A percentile compares a stretch with the other conserved stretches of the same genome.
phyloP scores from a whole-genome alignment of 768 basidiomycete genomes.

The Lyophyllum shimeji region DNA sequence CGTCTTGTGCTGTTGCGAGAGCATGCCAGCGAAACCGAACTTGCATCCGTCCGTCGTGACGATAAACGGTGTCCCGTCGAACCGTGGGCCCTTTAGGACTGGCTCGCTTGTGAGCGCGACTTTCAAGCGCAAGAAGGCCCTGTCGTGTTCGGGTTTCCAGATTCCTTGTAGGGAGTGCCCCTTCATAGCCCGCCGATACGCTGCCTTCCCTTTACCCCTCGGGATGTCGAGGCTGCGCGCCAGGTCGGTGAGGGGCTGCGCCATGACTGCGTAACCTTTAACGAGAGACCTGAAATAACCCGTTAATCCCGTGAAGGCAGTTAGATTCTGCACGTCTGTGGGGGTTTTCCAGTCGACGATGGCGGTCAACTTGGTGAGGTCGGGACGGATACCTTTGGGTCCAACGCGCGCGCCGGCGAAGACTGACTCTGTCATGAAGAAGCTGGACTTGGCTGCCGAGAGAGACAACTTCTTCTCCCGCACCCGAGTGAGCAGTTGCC shows the following conservation, averaged over 20 bases:
- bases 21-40: slow-evolving; percentile 29
- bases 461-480: slow-evolving; percentile 31
- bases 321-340: slow-evolving; percentile 23
- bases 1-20: slow-evolving; percentile 24
- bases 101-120: slow-evolving; percentile 28
- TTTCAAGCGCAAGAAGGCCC: slow-evolving; percentile 30
- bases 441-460: slow-evolving; percentile 30
- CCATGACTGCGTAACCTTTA: slow-evolving; percentile 30
- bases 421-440: slow-evolving; percentile 35
- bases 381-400: slow-evolving; percentile 31
- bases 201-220: slow-evolving; percentile 15
- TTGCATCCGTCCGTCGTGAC: slow-evolving; percentile 33
- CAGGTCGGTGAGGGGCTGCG: slow-evolving; percentile 30
- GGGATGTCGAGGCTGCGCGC: slow-evolving; percentile 19
- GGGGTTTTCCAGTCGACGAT: slow-evolving; percentile 35
- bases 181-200: slow-evolving; percentile 25
- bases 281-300: slow-evolving; percentile 34
- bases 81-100: slow-evolving; percentile 27
- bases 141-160: slow-evolving; percentile 12
- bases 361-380: slow-evolving; percentile 35
- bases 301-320: slow-evolving; percentile 33
- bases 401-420: slow-evolving; percentile 36
- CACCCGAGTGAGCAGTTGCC: slow-evolving; percentile 23
- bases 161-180: neutral
- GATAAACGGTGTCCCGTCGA: slow-evolving; percentile 31